These are phyloP conservation scores for Trichophyton mentagrophytes DNA, from an alignment of 2,329 filamentous ascomycete species.

Conservation along the genomic window DNA sequence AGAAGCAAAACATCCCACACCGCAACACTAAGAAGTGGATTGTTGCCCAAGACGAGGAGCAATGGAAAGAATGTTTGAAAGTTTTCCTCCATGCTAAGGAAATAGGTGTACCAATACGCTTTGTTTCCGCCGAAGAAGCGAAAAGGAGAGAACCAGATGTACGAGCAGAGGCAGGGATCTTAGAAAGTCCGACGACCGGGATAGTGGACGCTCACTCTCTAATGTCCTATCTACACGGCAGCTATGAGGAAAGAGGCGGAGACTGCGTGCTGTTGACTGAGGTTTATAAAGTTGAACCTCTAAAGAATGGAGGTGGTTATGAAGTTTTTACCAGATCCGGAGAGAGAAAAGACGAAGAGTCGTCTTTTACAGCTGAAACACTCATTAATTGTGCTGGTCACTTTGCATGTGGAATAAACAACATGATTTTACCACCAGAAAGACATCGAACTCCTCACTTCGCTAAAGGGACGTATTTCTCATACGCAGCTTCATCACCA, in stretches of 20 bases:
- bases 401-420: slow-evolving; percentile 61
- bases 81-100: slow-evolving; percentile 42
- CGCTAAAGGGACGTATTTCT: slow-evolving; percentile 94
- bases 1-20: slow-evolving; percentile 53
- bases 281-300: slow-evolving; percentile 49
- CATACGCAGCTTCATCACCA: slow-evolving; percentile 56
- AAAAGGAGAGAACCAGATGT: slow-evolving; percentile 59
- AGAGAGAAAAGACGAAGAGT: slow-evolving; percentile 27
- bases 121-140: slow-evolving; percentile 53
- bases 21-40: slow-evolving; percentile 83
- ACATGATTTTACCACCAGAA: slow-evolving; percentile 53
- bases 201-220: slow-evolving; percentile 79
- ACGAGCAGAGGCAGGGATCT: slow-evolving; percentile 54
- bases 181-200: slow-evolving; percentile 77
- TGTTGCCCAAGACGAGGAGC: slow-evolving; percentile 64
- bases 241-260: slow-evolving; percentile 65
- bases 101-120: slow-evolving; percentile 57
- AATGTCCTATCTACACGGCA: slow-evolving; percentile 67
- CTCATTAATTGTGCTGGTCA: slow-evolving; percentile 80
- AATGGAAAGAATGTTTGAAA: slow-evolving; percentile 47
- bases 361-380: slow-evolving; percentile 57
- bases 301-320: slow-evolving; percentile 56
- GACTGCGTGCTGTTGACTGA: slow-evolving; percentile 56
- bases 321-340: slow-evolving; percentile 43
- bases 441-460: slow-evolving; percentile 55